Conservation (phyloP, 2,329 filamentous ascomycete species). For the Bipolaris oryzae region DNA sequence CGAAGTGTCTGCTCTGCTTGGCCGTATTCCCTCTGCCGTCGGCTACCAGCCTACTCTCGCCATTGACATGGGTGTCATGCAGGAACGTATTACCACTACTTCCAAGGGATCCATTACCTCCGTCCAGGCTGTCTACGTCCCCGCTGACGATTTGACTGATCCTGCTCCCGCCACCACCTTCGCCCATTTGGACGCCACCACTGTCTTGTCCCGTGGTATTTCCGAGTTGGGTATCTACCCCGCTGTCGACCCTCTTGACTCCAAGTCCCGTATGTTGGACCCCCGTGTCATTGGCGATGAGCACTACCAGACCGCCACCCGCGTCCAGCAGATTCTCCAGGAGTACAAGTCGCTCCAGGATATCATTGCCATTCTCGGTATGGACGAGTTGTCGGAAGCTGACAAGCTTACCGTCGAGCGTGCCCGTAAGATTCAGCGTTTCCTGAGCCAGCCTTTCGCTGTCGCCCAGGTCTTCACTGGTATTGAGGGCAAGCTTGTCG, state of each 20-base stretch:
- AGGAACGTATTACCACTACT: conserved; percentile 99
- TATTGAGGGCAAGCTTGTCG: conserved; percentile 96
- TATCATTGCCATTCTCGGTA: conserved; percentile 99
- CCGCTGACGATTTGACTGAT: conserved; percentile 99
- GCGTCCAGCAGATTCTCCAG: conserved; percentile 98
- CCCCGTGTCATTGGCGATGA: conserved; percentile 98
- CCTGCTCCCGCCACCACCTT: conserved; percentile 99
- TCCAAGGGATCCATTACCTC: conserved; percentile 99
- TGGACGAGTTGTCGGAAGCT: conserved; percentile 98
- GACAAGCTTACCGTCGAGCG: conserved; percentile 99
- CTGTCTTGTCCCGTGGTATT: conserved; percentile 99
- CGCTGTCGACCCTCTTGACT: conserved; percentile 98
- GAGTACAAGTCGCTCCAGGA: conserved; percentile 99
- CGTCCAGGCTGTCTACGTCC: conserved; percentile 99
- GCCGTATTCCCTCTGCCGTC: conserved; percentile 99
- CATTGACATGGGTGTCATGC: conserved; percentile 62
- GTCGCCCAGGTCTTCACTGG: conserved; percentile 83
- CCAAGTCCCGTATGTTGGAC: conserved; percentile 99
- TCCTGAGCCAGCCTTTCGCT: conserved; percentile 99
- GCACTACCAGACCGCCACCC: conserved; percentile 93
- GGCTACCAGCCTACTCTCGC: conserved; percentile 73
- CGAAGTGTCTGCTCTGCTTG: conserved; percentile 98
- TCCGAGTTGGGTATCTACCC: conserved; percentile 99
- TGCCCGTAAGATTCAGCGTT: conserved; percentile 99
- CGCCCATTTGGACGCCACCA: conserved; percentile 99